Evolutionary conservation across 495 filamentous ascomycete genomes (phyloP).

Genomic region (Podospora appendiculata): DNA sequence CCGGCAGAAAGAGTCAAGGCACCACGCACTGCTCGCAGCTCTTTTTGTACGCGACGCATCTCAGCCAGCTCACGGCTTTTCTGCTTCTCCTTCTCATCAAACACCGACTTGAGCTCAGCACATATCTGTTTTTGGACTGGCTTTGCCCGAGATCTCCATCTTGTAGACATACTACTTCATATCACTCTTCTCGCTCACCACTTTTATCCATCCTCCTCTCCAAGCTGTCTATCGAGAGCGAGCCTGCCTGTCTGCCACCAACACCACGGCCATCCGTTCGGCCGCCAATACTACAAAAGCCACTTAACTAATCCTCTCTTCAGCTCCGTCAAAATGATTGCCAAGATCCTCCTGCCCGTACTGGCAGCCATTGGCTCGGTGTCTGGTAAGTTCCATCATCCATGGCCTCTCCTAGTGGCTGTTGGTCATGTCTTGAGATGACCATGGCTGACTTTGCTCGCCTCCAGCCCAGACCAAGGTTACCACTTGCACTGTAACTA

Average conservation of each 20-base stretch:
- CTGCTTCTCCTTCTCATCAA: neutral
- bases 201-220: conserved; percentile 2
- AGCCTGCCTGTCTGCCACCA: neutral
- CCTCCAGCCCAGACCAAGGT: conserved; percentile 39
- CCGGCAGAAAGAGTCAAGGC: too few species aligned
- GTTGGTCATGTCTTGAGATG: neutral
- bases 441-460: conserved; percentile 12
- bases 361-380: conserved; percentile 59
- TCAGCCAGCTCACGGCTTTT: neutral
- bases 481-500: conserved; percentile 31
- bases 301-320: conserved; percentile 22
- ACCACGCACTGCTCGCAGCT: neutral
- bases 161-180: conserved; percentile 14
- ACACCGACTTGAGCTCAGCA: conserved; percentile 1
- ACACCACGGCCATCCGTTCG: neutral
- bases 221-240: neutral
- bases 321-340: conserved; percentile 57
- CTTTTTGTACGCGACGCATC: neutral
- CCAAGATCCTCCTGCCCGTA: conserved; percentile 66
- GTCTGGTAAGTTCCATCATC: conserved; percentile 49
- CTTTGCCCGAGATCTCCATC: conserved; percentile 5
- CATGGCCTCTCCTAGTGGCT: neutral
- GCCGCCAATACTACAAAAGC: conserved; percentile 4
- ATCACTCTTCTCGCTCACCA: conserved; percentile 3
- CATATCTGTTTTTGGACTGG: conserved; percentile 16